Evolutionary conservation across 306 rosid species (phyloP).

Genomic region (Lathyrus sativus): DNA sequence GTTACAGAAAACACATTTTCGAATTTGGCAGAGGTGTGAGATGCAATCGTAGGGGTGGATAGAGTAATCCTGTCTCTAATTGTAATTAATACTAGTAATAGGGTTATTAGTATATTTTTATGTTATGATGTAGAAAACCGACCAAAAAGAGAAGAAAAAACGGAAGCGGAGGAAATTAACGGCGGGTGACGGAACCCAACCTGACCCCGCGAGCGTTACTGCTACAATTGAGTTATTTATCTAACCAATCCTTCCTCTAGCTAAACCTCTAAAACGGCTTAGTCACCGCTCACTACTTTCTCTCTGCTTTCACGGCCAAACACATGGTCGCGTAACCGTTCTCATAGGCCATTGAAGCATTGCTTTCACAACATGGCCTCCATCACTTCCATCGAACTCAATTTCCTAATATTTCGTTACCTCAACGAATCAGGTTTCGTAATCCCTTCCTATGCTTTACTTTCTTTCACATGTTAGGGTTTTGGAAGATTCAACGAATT

Average conservation of each 20-base stretch:
- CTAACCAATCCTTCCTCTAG: background rate
- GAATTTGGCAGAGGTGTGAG: too few species aligned
- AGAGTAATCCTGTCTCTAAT: too few species aligned
- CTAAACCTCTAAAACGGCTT: background rate
- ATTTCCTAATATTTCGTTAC: slow-evolving; percentile 82
- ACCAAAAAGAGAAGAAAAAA: slow-evolving; percentile 17
- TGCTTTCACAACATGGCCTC: slow-evolving; percentile 55
- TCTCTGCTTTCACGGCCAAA: background rate
- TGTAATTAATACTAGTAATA: too few species aligned
- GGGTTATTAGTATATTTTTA: too few species aligned
- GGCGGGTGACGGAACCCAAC: slow-evolving; percentile 17
- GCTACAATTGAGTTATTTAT: slow-evolving; percentile 10
- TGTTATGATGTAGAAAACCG: background rate
- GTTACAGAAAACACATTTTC: too few species aligned
- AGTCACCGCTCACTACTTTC: background rate
- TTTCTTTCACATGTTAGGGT: background rate
- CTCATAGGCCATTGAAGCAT: slow-evolving; percentile 41
- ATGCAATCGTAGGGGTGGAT: too few species aligned
- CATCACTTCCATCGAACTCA: slow-evolving; percentile 82
- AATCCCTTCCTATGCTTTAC: too few species aligned
- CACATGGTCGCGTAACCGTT: slow-evolving; percentile 49
- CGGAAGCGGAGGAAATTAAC: slow-evolving; percentile 35
- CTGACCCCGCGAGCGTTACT: slow-evolving; percentile 21
- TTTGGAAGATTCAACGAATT: slow-evolving; percentile 35
- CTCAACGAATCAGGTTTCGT: slow-evolving; percentile 88